Conservation (phyloP, 2,329 filamentous ascomycete species). For the Fusarium sp. region DNA sequence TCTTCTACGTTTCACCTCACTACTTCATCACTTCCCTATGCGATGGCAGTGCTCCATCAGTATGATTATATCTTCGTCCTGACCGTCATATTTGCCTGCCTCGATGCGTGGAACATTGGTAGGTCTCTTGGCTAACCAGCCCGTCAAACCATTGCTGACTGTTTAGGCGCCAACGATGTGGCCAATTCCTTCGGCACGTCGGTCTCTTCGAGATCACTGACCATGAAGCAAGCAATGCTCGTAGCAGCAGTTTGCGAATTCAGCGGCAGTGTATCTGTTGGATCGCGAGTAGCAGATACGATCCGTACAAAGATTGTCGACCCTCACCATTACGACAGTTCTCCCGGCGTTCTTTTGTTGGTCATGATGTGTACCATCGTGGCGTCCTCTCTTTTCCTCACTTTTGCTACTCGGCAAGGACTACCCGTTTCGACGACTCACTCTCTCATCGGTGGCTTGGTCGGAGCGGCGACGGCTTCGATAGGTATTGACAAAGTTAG, state of each 20-base stretch:
- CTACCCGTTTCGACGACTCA: slow-evolving; percentile 70
- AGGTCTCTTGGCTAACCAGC: slow-evolving; percentile 7
- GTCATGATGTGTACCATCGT: slow-evolving; percentile 69
- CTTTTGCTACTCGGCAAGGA: slow-evolving; percentile 65
- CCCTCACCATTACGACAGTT: slow-evolving; percentile 65
- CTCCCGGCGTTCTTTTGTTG: slow-evolving; percentile 67
- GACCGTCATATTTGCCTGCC: slow-evolving; percentile 68
- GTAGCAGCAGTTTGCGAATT: slow-evolving; percentile 74
- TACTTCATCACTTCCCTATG: neutral
- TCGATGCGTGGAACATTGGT: slow-evolving; percentile 74
- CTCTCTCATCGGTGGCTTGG: slow-evolving; percentile 62
- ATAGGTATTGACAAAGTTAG: slow-evolving; percentile 56
- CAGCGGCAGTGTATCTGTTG: slow-evolving; percentile 71
- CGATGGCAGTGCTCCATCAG: slow-evolving; percentile 59
- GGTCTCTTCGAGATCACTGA: slow-evolving; percentile 77
- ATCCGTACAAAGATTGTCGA: slow-evolving; percentile 69
- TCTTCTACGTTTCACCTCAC: neutral
- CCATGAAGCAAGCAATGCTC: slow-evolving; percentile 72
- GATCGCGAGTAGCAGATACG: slow-evolving; percentile 72
- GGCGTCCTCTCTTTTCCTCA: slow-evolving; percentile 66
- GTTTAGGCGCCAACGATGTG: slow-evolving; percentile 73
- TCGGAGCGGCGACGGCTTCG: slow-evolving; percentile 56
- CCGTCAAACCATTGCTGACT: slow-evolving; percentile 8
- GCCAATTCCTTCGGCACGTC: slow-evolving; percentile 82
- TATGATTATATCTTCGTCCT: slow-evolving; percentile 72